These are phyloP conservation scores for Eucalyptus tenuipes DNA, from an alignment of 345 rosid species.

Conservation along the genomic window DNA sequence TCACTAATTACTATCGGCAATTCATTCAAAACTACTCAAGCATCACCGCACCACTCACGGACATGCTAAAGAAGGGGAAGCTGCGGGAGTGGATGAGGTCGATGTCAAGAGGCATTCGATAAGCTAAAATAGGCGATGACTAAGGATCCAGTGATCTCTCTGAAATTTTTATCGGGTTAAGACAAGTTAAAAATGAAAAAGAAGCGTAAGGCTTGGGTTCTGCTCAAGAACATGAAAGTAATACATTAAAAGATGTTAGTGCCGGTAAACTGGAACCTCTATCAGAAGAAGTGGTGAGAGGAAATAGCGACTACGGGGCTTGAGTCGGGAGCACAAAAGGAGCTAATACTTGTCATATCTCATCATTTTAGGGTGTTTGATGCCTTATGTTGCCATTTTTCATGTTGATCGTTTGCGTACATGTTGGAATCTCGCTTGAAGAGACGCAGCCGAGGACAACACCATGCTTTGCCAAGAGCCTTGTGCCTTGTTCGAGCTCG, in stretches of 20 bases:
- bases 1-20: neutral
- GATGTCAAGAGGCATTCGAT: neutral
- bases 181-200: neutral
- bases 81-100: fast-evolving
- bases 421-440: neutral
- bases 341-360: constrained; percentile 60
- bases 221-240: neutral
- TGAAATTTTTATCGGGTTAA: neutral
- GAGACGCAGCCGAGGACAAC: neutral
- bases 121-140: neutral
- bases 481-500: neutral
- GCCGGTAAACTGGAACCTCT: neutral
- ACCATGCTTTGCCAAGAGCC: neutral
- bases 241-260: constrained; percentile 7
- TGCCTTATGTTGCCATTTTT: neutral
- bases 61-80: neutral
- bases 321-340: constrained; percentile 43
- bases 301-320: neutral
- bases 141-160: neutral
- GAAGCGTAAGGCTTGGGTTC: constrained; percentile 5
- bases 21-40: neutral
- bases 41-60: neutral
- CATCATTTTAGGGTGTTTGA: neutral
- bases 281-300: neutral
- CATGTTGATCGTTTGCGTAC: neutral